These are phyloP conservation scores for Rutidosis leptorrhynchoides DNA, from an alignment of 129 eudicot genomes.

Conservation along the genomic window DNA sequence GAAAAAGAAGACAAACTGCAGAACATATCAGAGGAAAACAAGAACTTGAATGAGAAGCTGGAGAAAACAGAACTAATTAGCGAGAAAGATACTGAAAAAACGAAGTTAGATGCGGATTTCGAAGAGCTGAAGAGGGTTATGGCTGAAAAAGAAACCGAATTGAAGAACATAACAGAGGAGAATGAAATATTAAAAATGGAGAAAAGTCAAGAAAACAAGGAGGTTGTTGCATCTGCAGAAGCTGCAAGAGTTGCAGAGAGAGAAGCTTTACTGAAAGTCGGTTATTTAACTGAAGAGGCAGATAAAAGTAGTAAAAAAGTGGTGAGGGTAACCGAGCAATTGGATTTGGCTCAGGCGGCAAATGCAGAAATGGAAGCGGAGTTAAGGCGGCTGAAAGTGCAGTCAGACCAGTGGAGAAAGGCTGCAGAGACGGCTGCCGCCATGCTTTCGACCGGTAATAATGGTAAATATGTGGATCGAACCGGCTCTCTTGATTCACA, in stretches of 20 bases:
- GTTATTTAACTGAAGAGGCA: conserved; percentile 62
- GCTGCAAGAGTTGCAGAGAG: conserved; percentile 52
- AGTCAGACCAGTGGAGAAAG: conserved; percentile 96
- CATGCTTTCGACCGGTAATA: conserved; percentile 57
- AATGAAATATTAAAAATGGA: conserved; percentile 58
- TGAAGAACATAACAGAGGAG: conserved; percentile 54
- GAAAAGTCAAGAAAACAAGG: conserved; percentile 38
- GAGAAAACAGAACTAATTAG: conserved; percentile 30
- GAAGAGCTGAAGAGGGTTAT: conserved; percentile 42
- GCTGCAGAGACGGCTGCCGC: conserved; percentile 98
- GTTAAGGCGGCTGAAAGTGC: conserved; percentile 79
- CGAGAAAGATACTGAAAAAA: conserved; percentile 35
- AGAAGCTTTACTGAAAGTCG: conserved; percentile 65
- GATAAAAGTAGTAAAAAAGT: conserved; percentile 58
- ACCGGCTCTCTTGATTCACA: conserved; percentile 67
- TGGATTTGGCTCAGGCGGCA: conserved; percentile 77
- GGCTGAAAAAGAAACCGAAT: conserved; percentile 45
- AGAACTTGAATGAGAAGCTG: conserved; percentile 30
- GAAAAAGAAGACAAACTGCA: conserved; percentile 44
- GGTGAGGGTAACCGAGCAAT: conserved; percentile 48
- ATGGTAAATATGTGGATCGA: conserved; percentile 61
- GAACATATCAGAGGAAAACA: conserved; percentile 40
- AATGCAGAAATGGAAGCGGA: conserved; percentile 84
- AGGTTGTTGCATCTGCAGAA: conserved; percentile 48
- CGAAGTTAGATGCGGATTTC: conserved; percentile 40